These are phyloP conservation scores for Aotearoamyces nothofagi DNA, from an alignment of 2,329 filamentous ascomycete species.

Conservation along the genomic window DNA sequence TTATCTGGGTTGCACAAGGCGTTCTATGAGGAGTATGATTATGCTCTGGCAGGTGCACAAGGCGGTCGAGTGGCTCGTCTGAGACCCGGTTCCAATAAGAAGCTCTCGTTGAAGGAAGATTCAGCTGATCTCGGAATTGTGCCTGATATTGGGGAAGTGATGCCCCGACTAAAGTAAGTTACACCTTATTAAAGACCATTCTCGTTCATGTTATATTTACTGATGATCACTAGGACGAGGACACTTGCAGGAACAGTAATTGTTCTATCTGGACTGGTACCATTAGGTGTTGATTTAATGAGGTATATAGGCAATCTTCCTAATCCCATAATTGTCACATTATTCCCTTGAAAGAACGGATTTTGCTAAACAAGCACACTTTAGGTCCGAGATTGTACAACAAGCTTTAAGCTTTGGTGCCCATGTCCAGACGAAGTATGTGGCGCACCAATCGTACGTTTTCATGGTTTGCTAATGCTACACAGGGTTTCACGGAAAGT, in stretches of 20 bases:
- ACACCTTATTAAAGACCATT: neutral
- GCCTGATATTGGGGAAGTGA: constrained; percentile 75
- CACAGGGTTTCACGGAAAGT: constrained; percentile 42
- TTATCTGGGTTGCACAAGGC: constrained; percentile 59
- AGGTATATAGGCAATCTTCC: too few species aligned
- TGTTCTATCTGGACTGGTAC: constrained; percentile 83
- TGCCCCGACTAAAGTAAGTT: constrained; percentile 58
- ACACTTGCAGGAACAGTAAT: constrained; percentile 64
- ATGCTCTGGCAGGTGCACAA: constrained; percentile 22
- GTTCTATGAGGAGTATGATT: constrained; percentile 77
- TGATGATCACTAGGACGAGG: constrained; percentile 24
- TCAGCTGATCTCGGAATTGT: constrained; percentile 39
- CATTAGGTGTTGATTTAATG: constrained; percentile 63
- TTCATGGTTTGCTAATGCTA: constrained; percentile 4
- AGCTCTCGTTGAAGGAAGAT: constrained; percentile 25
- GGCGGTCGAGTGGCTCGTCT: constrained; percentile 25
- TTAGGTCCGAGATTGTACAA: constrained; percentile 66
- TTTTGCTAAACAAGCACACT: constrained; percentile 4
- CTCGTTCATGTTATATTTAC: constrained; percentile 2
- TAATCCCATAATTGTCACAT: too few species aligned
- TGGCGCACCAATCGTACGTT: constrained; percentile 1
- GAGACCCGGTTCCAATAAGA: constrained; percentile 24
- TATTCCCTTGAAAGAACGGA: too few species aligned
- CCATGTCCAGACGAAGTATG: constrained; percentile 28
- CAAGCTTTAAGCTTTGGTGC: constrained; percentile 84